Conservation (phyloP, 2,329 filamentous ascomycete species). For the Penicillium vulpinum region DNA sequence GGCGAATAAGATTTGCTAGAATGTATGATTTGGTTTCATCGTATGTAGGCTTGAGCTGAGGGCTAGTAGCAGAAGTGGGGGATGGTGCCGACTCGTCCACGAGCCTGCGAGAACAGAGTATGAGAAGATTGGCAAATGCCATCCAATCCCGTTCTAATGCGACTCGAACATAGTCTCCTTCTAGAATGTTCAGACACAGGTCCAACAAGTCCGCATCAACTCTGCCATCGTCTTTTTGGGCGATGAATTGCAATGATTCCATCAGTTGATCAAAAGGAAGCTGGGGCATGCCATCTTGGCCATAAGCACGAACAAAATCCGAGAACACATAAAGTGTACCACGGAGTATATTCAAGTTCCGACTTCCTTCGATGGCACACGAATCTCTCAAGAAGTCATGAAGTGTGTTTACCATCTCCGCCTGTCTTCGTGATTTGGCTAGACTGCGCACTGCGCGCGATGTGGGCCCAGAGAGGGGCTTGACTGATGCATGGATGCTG, state of each 20-base stretch:
- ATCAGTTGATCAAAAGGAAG: conserved; percentile 41
- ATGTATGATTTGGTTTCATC: conserved; percentile 42
- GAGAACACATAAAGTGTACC: conserved; percentile 44
- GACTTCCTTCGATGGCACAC: conserved; percentile 31
- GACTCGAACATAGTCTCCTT: conserved; percentile 38
- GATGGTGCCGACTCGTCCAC: conserved; percentile 30
- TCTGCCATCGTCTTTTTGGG: conserved; percentile 39
- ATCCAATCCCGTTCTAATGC: conserved; percentile 36
- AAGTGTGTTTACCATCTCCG: conserved; percentile 41
- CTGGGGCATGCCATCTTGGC: conserved; percentile 40
- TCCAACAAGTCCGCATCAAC: conserved; percentile 44
- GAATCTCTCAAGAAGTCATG: conserved; percentile 39
- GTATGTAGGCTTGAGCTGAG: conserved; percentile 28
- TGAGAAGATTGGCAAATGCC: conserved; percentile 35
- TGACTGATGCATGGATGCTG: conserved; percentile 48
- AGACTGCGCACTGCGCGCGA: conserved; percentile 45
- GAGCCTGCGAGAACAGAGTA: conserved; percentile 38
- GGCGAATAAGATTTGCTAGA: conserved; percentile 38
- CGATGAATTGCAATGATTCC: conserved; percentile 36
- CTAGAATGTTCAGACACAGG: conserved; percentile 41
- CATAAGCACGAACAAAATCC: conserved; percentile 42
- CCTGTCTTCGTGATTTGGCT: conserved; percentile 40
- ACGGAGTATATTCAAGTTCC: conserved; percentile 43
- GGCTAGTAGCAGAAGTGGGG: conserved; percentile 21
- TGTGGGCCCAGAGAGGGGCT: conserved; percentile 44